phyloP scores from a whole-genome alignment of 2,329 filamentous ascomycete species.

The Teratosphaeria epicoccoides region DNA sequence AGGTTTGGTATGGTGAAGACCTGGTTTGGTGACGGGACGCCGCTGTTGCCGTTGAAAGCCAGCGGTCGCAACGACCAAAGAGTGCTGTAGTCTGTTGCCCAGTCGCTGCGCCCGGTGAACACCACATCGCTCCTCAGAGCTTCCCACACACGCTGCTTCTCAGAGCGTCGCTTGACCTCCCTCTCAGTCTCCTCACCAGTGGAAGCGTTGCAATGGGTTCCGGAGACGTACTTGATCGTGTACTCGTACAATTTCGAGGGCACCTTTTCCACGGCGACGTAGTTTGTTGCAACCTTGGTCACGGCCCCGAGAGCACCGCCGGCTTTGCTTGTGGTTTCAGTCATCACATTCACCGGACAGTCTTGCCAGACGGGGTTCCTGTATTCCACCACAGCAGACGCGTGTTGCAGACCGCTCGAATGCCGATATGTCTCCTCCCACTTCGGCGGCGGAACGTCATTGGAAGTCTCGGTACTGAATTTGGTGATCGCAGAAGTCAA shows the following conservation, averaged over 20 bases:
- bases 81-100: constrained; percentile 2
- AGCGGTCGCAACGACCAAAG: constrained; percentile 1
- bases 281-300: background rate
- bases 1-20: background rate
- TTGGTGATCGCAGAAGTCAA: background rate
- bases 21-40: background rate
- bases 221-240: background rate
- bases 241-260: background rate
- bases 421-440: background rate
- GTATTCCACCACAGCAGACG: background rate
- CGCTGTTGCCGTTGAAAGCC: background rate
- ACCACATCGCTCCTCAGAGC: background rate
- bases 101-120: background rate
- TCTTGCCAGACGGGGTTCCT: background rate
- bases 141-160: constrained; percentile 1
- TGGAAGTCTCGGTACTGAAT: background rate
- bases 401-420: background rate
- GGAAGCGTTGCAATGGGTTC: background rate
- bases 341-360: background rate
- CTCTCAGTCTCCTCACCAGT: background rate
- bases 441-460: background rate
- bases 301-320: background rate
- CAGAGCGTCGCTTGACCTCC: constrained; percentile 3
- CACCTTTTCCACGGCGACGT: background rate
- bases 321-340: background rate